phyloP scores from a whole-genome alignment of 441 rosid genomes.

The Pelargonium cotyledonis region DNA sequence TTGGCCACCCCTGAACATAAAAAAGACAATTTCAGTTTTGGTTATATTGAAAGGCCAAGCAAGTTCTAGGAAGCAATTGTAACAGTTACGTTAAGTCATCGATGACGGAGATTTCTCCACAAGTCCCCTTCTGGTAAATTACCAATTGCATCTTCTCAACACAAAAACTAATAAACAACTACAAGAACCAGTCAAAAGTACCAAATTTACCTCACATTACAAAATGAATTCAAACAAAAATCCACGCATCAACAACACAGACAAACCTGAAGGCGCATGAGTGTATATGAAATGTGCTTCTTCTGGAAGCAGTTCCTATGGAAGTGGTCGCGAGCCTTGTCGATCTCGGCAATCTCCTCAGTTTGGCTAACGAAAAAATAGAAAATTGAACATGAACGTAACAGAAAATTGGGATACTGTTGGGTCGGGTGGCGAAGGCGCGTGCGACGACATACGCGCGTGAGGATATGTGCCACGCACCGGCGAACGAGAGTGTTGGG shows the following conservation, averaged over 20 bases:
- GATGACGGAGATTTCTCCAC: not conserved
- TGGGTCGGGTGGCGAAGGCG: slow-evolving; percentile 30
- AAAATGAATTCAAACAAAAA: not conserved
- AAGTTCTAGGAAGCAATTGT: not conserved
- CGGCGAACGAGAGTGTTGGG: slow-evolving; percentile 60
- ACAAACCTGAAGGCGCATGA: slow-evolving; percentile 28
- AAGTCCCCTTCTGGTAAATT: not conserved
- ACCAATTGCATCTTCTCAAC: too few relatives aligned
- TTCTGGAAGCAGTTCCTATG: slow-evolving; percentile 22
- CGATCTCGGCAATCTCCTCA: slow-evolving; percentile 36
- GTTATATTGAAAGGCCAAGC: not conserved
- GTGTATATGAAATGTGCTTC: slow-evolving; percentile 25
- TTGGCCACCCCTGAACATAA: too few relatives aligned
- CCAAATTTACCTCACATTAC: not conserved
- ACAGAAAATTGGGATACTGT: not conserved
- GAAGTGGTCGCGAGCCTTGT: slow-evolving; percentile 19
- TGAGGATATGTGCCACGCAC: slow-evolving; percentile 73
- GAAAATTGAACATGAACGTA: not conserved
- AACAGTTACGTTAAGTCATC: not conserved
- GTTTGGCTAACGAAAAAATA: not conserved
- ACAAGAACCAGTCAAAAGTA: too few relatives aligned
- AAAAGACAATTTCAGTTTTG: not conserved
- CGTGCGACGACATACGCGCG: slow-evolving; percentile 61
- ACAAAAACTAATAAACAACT: not conserved
- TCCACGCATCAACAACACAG: not conserved